Base-by-base conservation (phyloP, 306 rosid species). In the Astragalus membranaceus region DNA sequence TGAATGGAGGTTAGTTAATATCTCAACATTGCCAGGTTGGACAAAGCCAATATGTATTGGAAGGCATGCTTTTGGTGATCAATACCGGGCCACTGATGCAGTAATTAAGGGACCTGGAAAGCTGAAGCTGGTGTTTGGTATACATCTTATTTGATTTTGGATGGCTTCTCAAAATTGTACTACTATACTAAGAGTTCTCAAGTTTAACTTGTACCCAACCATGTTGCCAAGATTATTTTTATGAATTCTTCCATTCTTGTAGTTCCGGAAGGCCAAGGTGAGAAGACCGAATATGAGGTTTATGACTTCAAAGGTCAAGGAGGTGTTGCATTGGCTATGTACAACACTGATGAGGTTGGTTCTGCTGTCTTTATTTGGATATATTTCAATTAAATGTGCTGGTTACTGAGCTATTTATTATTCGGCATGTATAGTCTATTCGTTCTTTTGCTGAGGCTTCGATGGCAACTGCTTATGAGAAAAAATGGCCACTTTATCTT, bases 11-110 rank as follows among this genome's bases (percentile, higher is more conserved):
- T 53, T 39, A 60, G 14, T 53, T 16, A 29, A 10, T 33, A 16
- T 82, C 70, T 81, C 51, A 70, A 56, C 55, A 75, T 67, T 83
- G 11, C 61, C 74, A 94, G 99, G 99, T 56, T 94, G 99, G 99
- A 91, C 89, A 7, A 91, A 87, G 85, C 78, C 96, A 37, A 94
- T 94, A 69, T 94, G 99, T 78, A 91, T 94, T 37, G 99, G 99
- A 79, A 89, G 99, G 70, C 99, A 94, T 85, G 99, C 99, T 53
- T 94, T 94, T 72, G 99, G 99, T 43, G 99, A 94, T 67, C 99
- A 94, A 83, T 94, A 94, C 60, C 73, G 86, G 78, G 96, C 99
- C 50, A 91, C 97, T 83, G 99, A 94, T 78, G 10, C 95, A 52
- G 97, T 94, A 39, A 87, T 91, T 62, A 82, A 87, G 75, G 99